Percentiles rank a stretch among this genome's conserved stretches.
Conservation (phyloP, 768 basidiomycete species). For the Pholiota microspora region DNA sequence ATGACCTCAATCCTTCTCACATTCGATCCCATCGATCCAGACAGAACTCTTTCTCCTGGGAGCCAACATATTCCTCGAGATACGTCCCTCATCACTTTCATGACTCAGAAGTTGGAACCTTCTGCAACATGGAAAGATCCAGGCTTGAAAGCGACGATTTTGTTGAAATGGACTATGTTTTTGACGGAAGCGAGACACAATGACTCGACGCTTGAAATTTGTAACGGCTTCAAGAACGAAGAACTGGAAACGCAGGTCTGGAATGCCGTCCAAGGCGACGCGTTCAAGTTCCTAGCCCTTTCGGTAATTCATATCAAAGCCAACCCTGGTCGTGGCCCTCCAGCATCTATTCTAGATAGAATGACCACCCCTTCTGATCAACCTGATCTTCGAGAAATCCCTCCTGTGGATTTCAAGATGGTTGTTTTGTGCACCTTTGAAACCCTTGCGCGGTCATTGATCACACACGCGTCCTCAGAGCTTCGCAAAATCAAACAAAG, state of each 20-base stretch:
- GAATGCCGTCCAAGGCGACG: slow-evolving; percentile 81
- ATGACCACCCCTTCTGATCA: slow-evolving; percentile 29
- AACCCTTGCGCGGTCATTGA: slow-evolving; percentile 63
- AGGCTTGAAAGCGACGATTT: slow-evolving; percentile 66
- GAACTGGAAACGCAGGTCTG: slow-evolving; percentile 80
- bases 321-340: slow-evolving; percentile 32
- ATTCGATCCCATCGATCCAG: slow-evolving; percentile 65
- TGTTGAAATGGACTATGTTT: slow-evolving; percentile 89
- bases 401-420: slow-evolving; percentile 51
- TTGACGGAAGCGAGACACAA: slow-evolving; percentile 73
- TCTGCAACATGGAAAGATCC: slow-evolving; percentile 64
- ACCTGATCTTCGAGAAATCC: slow-evolving; percentile 44
- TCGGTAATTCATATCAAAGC: slow-evolving; percentile 56
- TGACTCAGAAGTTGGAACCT: slow-evolving; percentile 57
- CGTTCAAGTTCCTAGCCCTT: slow-evolving; percentile 70
- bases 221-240: slow-evolving; percentile 68
- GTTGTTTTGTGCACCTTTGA: slow-evolving; percentile 65
- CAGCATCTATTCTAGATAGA: slow-evolving; percentile 33
- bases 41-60: slow-evolving; percentile 37
- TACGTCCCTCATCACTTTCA: slow-evolving; percentile 44
- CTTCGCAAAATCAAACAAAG: slow-evolving; percentile 84
- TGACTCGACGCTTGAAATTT: slow-evolving; percentile 61
- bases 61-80: slow-evolving; percentile 51
- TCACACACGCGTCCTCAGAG: slow-evolving; percentile 78
- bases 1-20: slow-evolving; percentile 62